These are phyloP conservation scores for Ophiocordyceps robertsii DNA, from an alignment of 2,329 filamentous ascomycete genomes.

Conservation along the genomic window DNA sequence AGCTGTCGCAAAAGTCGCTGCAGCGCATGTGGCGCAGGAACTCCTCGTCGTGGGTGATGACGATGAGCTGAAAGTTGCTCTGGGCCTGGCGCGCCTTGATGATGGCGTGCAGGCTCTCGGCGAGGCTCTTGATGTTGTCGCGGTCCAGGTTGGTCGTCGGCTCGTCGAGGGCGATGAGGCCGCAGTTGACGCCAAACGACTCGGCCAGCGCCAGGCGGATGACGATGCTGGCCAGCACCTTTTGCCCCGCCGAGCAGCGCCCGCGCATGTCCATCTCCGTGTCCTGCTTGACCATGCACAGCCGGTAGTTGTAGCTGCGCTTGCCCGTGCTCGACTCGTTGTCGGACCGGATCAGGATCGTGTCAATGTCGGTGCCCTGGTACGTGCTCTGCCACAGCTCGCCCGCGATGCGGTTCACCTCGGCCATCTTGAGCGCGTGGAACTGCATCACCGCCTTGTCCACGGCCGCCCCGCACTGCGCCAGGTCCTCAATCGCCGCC, in stretches of 20 bases:
- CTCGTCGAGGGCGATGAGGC: slow-evolving; percentile 91
- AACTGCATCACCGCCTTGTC: slow-evolving; percentile 98
- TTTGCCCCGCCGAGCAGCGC: slow-evolving; percentile 90
- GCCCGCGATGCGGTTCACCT: slow-evolving; percentile 88
- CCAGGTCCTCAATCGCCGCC: slow-evolving; percentile 82
- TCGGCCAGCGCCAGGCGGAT: slow-evolving; percentile 92
- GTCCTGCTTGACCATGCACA: slow-evolving; percentile 95
- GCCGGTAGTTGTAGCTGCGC: slow-evolving; percentile 88
- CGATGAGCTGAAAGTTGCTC: slow-evolving; percentile 92
- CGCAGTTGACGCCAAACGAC: slow-evolving; percentile 92
- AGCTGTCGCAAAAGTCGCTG: slow-evolving; percentile 82
- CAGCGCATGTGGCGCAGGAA: slow-evolving; percentile 90
- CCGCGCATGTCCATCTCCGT: slow-evolving; percentile 99
- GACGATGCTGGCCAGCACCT: slow-evolving; percentile 92
- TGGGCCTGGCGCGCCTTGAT: slow-evolving; percentile 74
- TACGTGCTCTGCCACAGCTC: slow-evolving; percentile 98
- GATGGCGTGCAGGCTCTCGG: slow-evolving; percentile 72
- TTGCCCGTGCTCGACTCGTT: slow-evolving; percentile 61
- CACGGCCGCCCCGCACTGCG: slow-evolving; percentile 67
- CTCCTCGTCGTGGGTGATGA: slow-evolving; percentile 98
- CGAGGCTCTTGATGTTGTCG: slow-evolving; percentile 87
- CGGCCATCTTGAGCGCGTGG: slow-evolving; percentile 92
- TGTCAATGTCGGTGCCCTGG: slow-evolving; percentile 93
- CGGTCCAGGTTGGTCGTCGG: slow-evolving; percentile 93
- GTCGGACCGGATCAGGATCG: slow-evolving; percentile 88